Percentiles rank a stretch among this genome's conserved stretches.
Evolutionary conservation across 805 yeast genomes (phyloP).

Genomic region (Nakazawaea pomicola): DNA sequence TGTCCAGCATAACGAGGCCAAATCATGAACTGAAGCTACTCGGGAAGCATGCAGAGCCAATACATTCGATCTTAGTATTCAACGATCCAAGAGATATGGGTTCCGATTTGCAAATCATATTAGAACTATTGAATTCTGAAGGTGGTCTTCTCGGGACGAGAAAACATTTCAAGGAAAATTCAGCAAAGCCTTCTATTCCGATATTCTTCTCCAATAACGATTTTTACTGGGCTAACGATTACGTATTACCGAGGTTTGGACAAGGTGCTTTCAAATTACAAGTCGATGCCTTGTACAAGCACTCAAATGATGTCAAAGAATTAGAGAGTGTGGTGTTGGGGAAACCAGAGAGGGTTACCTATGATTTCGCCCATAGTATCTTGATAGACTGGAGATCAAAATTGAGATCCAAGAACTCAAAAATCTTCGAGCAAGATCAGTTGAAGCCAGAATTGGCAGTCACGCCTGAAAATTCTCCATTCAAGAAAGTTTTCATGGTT

Average conservation of each 20-base stretch:
- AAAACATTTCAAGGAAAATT: constrained; percentile 24
- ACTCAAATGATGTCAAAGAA: constrained; percentile 41
- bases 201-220: constrained; percentile 80
- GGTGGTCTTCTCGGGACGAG: constrained; percentile 62
- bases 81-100: constrained; percentile 90
- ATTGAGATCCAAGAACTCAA: constrained; percentile 17
- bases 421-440: constrained; percentile 19
- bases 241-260: constrained; percentile 73
- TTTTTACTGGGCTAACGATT: constrained; percentile 84
- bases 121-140: constrained; percentile 63
- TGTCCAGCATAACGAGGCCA: constrained; percentile 34
- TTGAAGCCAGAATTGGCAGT: constrained; percentile 40
- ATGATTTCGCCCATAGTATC: constrained; percentile 76
- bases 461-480: constrained; percentile 36
- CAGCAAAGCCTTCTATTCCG: constrained; percentile 53
- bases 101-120: constrained; percentile 72
- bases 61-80: constrained; percentile 79
- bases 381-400: constrained; percentile 50
- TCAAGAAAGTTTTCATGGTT: constrained; percentile 79
- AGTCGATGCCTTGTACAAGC: constrained; percentile 54
- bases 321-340: constrained; percentile 64
- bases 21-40: constrained; percentile 23
- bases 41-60: constrained; percentile 30
- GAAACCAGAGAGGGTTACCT: constrained; percentile 74
- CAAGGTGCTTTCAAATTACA: constrained; percentile 80